Evolutionary conservation across 768 basidiomycete genomes (phyloP).

Genomic region (Leucocoprinus birnbaumii): DNA sequence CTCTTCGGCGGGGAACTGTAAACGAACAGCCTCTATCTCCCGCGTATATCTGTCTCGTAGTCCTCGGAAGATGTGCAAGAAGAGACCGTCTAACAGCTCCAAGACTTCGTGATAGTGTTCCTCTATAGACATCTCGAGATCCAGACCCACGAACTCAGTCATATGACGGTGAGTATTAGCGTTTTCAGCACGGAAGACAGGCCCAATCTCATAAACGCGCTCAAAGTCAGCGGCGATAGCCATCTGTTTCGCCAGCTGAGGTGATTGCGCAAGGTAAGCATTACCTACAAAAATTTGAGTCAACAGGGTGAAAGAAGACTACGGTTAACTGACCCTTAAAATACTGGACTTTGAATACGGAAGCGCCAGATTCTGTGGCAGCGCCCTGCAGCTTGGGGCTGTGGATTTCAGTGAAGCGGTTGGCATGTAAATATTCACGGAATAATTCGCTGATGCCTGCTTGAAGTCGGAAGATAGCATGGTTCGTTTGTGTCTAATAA

Average conservation of each 20-base stretch:
- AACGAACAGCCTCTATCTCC: conserved; percentile 79
- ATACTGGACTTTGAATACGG: conserved; percentile 96
- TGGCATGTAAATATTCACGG: conserved; percentile 70
- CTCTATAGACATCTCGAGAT: conserved; percentile 98
- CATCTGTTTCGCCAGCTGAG: conserved; percentile 99
- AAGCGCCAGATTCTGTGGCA: conserved; percentile 94
- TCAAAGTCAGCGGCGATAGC: conserved; percentile 98
- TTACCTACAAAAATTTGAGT: conserved; percentile 45
- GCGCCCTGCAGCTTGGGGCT: conserved; percentile 96
- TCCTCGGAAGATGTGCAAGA: conserved; percentile 83
- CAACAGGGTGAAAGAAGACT: too few species aligned
- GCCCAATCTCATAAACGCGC: conserved; percentile 95
- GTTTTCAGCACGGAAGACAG: conserved; percentile 97
- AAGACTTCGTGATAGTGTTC: conserved; percentile 99
- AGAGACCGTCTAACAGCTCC: conserved; percentile 85
- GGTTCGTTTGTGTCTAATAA: conserved; percentile 87
- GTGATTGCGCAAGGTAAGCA: conserved; percentile 95
- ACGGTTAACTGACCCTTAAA: conserved; percentile 76
- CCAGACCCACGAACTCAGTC: conserved; percentile 97
- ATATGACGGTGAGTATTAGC: conserved; percentile 97
- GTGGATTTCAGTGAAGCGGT: conserved; percentile 93
- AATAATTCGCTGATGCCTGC: conserved; percentile 87
- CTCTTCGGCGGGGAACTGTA: conserved; percentile 93
- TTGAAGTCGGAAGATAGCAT: conserved; percentile 92
- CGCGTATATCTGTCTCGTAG: conserved; percentile 71